Evolutionary conservation across 495 filamentous ascomycete species (phyloP), one percentile per base, ranked within the genome.

Genomic region (Penicillium canescens): DNA sequence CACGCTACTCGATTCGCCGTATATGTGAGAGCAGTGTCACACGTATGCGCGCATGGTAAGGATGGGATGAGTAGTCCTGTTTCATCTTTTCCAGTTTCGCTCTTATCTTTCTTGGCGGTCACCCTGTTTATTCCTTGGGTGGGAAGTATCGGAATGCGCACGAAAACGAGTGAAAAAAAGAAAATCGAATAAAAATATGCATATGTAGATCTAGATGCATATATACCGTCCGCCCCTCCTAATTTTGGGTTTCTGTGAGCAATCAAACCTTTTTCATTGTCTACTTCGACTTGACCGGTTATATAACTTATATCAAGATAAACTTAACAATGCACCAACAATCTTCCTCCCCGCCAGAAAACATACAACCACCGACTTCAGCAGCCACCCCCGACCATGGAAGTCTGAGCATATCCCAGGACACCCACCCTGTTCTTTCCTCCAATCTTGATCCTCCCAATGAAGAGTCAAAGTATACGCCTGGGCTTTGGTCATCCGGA

Each of bases 401-500:
- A 4, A 11, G 11, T 21, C 23, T 1, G 34, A 20, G 10, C 9
- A 35, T 42, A 18, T 36, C 24, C 3, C 31, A 10, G 9, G 18
- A 43, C 1, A 33, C 35, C 2, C 14, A 42, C 1, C 16, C 40
- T 10, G 3, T 31, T 3, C 13, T 21, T 1, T 42, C 12, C 18
- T 62, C 55, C 45, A 13, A 42, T 13, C 31, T 49, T 12, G 46
- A 50, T 6, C 35, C 23, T 0, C 4, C 56, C 3, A 38, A 57
- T 16, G 50, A 63, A 33, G 57, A 63, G 14, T 12, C 50, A n/a
- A 65, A 60, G 42, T 58, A 68, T 12, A 54, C 55, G 18, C 34
- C 31, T 8, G 62, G 62, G 0, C 6, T 56, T 18, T 68, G 62
- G 60, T 66, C 65, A 18, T 50, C 57, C 18, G 65, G 56, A 16